phyloP scores from a whole-genome alignment of 208 protist species.

The Trypanosoma grayi region DNA sequence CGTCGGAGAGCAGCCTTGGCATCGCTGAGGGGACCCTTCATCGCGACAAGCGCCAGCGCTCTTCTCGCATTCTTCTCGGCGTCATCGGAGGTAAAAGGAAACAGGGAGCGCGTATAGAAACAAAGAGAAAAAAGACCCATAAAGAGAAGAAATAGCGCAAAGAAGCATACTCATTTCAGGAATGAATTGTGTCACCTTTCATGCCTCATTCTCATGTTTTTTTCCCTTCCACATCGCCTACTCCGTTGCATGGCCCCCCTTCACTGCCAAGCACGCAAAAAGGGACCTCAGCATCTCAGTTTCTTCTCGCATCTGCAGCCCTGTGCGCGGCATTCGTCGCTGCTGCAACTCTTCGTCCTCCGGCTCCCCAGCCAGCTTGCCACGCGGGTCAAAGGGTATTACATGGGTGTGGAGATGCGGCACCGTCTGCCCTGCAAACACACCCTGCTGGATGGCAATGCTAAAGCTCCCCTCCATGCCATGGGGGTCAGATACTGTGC shows the following conservation, averaged over 20 bases:
- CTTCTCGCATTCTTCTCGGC: neutral
- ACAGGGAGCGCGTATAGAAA: no score
- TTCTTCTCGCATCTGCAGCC: constrained; percentile 55
- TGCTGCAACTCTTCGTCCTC: constrained; percentile 62
- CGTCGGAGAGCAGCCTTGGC: constrained; percentile 37
- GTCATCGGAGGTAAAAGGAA: no score
- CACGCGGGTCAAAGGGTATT: constrained; percentile 75
- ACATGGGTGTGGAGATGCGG: constrained; percentile 81
- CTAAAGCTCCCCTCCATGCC: constrained; percentile 41
- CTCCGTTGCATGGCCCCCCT: neutral
- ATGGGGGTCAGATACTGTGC: neutral
- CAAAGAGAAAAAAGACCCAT: no score
- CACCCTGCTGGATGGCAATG: constrained; percentile 78
- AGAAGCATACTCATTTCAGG: no score
- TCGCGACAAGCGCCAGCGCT: neutral
- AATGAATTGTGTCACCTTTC: no score
- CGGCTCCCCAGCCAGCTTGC: constrained; percentile 64
- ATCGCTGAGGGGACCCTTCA: constrained; percentile 1
- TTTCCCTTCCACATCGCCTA: neutral
- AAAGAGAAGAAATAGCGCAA: no score
- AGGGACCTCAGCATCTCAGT: constrained; percentile 37
- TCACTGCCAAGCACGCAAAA: constrained; percentile 29
- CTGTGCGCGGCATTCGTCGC: constrained; percentile 41
- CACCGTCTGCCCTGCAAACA: constrained; percentile 75
- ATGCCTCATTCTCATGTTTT: no score